Conservation (phyloP, 1,284 basidiomycete species). For the Microbotryomycetes sp. region DNA sequence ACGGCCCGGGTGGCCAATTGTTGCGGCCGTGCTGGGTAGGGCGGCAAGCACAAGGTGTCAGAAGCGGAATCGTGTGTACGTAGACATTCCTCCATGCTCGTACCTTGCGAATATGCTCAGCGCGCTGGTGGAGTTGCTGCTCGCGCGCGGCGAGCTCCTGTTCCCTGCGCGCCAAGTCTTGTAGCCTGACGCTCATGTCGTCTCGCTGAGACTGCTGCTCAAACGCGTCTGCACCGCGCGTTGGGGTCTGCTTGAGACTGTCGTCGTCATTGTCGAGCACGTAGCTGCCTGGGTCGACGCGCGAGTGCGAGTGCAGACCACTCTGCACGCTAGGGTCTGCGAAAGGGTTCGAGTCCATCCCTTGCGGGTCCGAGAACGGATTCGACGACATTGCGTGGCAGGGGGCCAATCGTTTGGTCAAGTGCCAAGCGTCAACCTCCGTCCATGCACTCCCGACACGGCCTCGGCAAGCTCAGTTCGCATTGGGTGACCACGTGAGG, state of each 20-base stretch:
- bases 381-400: constrained; percentile 2
- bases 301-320: background rate
- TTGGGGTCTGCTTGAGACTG: background rate
- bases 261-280: background rate
- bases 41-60: background rate
- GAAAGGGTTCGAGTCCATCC: constrained; percentile 38
- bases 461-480: no score
- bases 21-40: constrained; percentile 58
- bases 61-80: background rate
- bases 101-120: constrained; percentile 58
- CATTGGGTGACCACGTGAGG: no score
- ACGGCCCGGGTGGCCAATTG: constrained; percentile 69
- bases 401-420: no score
- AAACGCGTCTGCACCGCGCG: background rate
- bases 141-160: constrained; percentile 71
- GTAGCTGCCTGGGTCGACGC: background rate
- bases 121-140: constrained; percentile 51
- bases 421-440: no score
- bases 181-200: constrained; percentile 47
- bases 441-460: no score
- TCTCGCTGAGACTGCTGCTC: constrained; percentile 30
- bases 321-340: constrained; percentile 40
- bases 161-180: constrained; percentile 64
- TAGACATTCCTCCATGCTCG: background rate
- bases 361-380: constrained; percentile 22